Evolutionary conservation across 2,329 filamentous ascomycete species (phyloP).

Genomic region (Diplocarpon mali): DNA sequence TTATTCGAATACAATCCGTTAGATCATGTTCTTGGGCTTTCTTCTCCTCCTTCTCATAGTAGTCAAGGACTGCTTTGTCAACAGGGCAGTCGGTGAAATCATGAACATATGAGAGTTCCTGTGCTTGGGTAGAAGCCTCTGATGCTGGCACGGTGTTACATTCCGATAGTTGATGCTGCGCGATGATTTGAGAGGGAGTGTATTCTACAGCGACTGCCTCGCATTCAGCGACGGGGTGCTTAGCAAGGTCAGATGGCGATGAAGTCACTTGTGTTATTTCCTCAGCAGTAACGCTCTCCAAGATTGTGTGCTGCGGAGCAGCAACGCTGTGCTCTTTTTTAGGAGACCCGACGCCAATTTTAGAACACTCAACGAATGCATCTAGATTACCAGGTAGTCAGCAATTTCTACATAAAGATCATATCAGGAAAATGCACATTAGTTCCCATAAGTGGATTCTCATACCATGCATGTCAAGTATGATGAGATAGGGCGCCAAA

Average conservation of each 20-base stretch:
- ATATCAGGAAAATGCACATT: too few species aligned
- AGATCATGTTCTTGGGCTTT: conserved; percentile 3
- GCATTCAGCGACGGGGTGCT: conserved; percentile 1
- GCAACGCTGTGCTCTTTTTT: neutral
- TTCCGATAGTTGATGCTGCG: conserved; percentile 1
- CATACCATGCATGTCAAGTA: too few species aligned
- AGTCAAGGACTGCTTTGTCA: conserved; percentile 17
- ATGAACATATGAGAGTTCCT: conserved; percentile 21
- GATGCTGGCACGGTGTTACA: neutral
- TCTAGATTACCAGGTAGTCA: neutral
- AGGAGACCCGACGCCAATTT: neutral
- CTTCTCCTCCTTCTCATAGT: conserved; percentile 18
- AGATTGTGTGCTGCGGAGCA: neutral
- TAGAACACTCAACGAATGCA: neutral
- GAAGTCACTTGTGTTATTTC: neutral
- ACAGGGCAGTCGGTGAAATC: conserved; percentile 19
- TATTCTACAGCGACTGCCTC: neutral
- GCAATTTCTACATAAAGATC: too few species aligned
- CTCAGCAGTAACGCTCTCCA: neutral
- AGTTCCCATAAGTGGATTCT: too few species aligned
- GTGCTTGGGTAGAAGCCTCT: neutral
- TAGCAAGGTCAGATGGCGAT: neutral
- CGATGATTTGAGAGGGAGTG: neutral
- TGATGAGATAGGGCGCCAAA: too few species aligned
- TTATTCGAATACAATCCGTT: neutral